Evolutionary conservation across 1,284 basidiomycete species (phyloP).

Genomic region (Athelia psychrophila): DNA sequence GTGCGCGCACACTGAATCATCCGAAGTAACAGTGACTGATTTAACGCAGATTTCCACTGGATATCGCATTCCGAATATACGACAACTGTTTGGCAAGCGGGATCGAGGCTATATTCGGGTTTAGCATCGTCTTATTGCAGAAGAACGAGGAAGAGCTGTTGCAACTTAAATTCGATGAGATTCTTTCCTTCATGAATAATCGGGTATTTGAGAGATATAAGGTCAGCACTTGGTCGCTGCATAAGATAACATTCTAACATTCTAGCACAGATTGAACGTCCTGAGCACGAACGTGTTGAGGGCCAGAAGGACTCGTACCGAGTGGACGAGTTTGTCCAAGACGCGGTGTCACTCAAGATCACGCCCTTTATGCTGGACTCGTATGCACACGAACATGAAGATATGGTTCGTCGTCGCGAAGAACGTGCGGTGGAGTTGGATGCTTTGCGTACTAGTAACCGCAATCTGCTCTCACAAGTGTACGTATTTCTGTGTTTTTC

Average conservation of each 20-base stretch:
- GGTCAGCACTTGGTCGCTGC: slow-evolving; percentile 29
- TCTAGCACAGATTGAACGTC: slow-evolving; percentile 22
- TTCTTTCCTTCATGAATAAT: slow-evolving; percentile 78
- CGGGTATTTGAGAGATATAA: slow-evolving; percentile 83
- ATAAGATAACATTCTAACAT: neutral
- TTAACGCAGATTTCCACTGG: slow-evolving; percentile 80
- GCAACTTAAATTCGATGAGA: slow-evolving; percentile 84
- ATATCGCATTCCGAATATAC: slow-evolving; percentile 93
- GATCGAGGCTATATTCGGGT: slow-evolving; percentile 95
- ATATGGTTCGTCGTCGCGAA: slow-evolving; percentile 63
- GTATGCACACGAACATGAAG: slow-evolving; percentile 87
- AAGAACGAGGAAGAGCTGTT: slow-evolving; percentile 85
- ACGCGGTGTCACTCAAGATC: slow-evolving; percentile 80
- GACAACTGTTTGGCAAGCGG: slow-evolving; percentile 95
- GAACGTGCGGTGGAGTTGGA: slow-evolving; percentile 84
- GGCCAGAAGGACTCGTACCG: slow-evolving; percentile 44
- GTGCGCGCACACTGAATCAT: slow-evolving; percentile 37
- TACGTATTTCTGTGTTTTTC: slow-evolving; percentile 23
- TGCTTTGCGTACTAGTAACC: slow-evolving; percentile 73
- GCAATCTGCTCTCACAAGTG: slow-evolving; percentile 77
- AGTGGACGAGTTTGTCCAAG: slow-evolving; percentile 81
- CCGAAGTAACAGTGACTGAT: slow-evolving; percentile 1
- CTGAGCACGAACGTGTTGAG: slow-evolving; percentile 22
- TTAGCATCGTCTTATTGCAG: slow-evolving; percentile 84
- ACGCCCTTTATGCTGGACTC: slow-evolving; percentile 91